Evolutionary conservation across 2,329 filamentous ascomycete species (phyloP), one percentile per base, ranked within the genome.

Genomic region (Penicillium sclerotigenum): DNA sequence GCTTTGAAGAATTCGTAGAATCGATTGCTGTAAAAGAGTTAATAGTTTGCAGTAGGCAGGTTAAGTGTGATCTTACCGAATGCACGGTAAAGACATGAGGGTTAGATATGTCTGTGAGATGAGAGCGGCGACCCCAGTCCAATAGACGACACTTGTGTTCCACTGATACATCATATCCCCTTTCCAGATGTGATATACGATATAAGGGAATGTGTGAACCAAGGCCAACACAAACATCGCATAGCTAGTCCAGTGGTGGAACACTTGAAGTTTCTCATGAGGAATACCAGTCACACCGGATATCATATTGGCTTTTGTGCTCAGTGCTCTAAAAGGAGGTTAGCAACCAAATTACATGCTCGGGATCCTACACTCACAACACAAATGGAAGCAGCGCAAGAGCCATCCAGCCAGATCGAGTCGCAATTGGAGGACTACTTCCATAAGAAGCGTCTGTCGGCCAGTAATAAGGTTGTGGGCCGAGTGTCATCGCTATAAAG

Each of bases 1-100:
- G 73, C 75, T 59, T 85, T 85, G 78, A 85, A 85, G 62, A 82
- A 80, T 57, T 86, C 83, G 64, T 85, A 85, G 56, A 72, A 79
- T 1, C 77, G 72, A 47, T 79, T 79, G 2, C 81, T 81, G 42
- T 33, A 20, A 7, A 3, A 13, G 3, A 18, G 54, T 37, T 41
- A 33, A 13, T 29, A 18, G 11, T 28, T 8, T 22, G 20, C 3
- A 29, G 22, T 54, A 11, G 6, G 22, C 2, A 7, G 7, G 20
- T 14, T n/a, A 8, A 7, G 14, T 22, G 14, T 10, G 14, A 20
- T 58, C 72, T 59, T 63, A 83, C 79, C 82, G 73, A 41, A 85
- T 76, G 18, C 69, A 74, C 16, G 76, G 75, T 29, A 82, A 67
- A 0, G 82, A 85, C 64, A 81, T 77, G 51, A 84, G 73, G 1